Percentiles rank a stretch among this genome's conserved stretches.
phyloP scores from a whole-genome alignment of 2,329 filamentous ascomycete species.

The Septoria linicola region DNA sequence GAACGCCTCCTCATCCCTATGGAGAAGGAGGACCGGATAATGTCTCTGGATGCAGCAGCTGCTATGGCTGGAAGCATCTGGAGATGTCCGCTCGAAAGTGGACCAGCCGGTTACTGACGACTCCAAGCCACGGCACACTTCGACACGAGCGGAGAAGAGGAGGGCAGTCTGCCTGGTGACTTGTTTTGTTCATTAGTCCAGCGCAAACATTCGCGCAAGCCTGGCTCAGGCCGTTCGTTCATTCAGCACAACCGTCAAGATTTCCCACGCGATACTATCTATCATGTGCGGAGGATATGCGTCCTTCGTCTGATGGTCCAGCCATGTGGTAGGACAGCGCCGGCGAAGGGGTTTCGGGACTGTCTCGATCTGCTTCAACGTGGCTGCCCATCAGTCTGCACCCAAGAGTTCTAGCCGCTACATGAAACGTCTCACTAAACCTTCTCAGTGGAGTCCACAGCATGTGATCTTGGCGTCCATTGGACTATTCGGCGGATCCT shows the following conservation, averaged over 20 bases:
- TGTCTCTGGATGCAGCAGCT: not conserved
- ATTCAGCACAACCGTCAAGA: too few species aligned
- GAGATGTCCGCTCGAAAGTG: not conserved
- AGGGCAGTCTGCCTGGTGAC: too few species aligned
- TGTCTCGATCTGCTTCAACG: not conserved
- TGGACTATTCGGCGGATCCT: not conserved
- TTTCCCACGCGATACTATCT: too few species aligned
- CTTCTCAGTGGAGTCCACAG: not conserved
- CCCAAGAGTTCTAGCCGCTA: not conserved
- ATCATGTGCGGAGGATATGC: too few species aligned
- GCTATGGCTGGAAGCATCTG: slow-evolving; percentile 1
- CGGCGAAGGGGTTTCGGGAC: not conserved
- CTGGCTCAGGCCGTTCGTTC: too few species aligned
- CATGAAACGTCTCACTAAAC: not conserved
- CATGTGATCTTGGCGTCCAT: not conserved
- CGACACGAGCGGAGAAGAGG: not conserved
- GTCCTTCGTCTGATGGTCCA: not conserved
- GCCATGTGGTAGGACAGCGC: not conserved
- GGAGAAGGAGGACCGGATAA: slow-evolving; percentile 2
- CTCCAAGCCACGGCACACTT: not conserved
- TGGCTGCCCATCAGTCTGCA: not conserved
- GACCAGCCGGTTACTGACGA: not conserved
- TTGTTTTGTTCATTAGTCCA: too few species aligned
- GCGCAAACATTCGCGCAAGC: too few species aligned
- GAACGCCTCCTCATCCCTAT: slow-evolving; percentile 1